Percentiles rank a stretch among this genome's conserved stretches.
Conservation (phyloP, 331 rosid genomes). For the Rhamnella rubrinervis region DNA sequence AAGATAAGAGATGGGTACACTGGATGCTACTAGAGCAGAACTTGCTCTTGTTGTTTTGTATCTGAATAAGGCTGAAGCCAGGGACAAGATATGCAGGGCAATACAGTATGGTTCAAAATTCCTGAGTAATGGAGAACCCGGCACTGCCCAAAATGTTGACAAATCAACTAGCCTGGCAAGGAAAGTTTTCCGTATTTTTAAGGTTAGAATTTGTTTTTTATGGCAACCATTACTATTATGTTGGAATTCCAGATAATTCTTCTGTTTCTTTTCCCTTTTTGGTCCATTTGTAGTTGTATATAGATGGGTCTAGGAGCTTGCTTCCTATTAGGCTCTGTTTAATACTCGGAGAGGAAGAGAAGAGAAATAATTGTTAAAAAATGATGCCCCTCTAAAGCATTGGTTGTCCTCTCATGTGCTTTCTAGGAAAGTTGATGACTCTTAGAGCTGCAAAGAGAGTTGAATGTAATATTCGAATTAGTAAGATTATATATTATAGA, state of each 20-base stretch:
- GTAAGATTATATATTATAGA: background rate
- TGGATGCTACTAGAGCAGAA: slow-evolving; percentile 90
- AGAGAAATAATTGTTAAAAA: background rate
- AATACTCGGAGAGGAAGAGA: slow-evolving; percentile 6
- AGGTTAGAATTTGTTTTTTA: slow-evolving; percentile 51
- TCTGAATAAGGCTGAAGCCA: slow-evolving; percentile 91
- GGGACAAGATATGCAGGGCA: slow-evolving; percentile 99
- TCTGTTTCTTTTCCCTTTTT: background rate
- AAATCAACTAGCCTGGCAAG: slow-evolving; percentile 94
- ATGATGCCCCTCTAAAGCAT: background rate
- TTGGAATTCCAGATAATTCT: background rate
- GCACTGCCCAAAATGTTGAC: slow-evolving; percentile 90
- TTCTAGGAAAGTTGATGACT: background rate
- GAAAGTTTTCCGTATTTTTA: slow-evolving; percentile 92
- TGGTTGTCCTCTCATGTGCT: background rate
- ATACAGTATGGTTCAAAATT: slow-evolving; percentile 96
- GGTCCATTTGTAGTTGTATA: background rate
- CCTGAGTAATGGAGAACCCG: slow-evolving; percentile 89
- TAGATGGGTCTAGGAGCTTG: background rate
- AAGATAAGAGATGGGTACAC: slow-evolving; percentile 65
- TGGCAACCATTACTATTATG: background rate
- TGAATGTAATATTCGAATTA: slow-evolving; percentile 6
- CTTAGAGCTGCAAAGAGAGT: background rate
- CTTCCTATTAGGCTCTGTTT: slow-evolving; percentile 1
- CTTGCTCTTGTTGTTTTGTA: slow-evolving; percentile 83